Conservation (phyloP, 2,329 filamentous ascomycete genomes). For the Pseudocercospora pini-densiflorae region DNA sequence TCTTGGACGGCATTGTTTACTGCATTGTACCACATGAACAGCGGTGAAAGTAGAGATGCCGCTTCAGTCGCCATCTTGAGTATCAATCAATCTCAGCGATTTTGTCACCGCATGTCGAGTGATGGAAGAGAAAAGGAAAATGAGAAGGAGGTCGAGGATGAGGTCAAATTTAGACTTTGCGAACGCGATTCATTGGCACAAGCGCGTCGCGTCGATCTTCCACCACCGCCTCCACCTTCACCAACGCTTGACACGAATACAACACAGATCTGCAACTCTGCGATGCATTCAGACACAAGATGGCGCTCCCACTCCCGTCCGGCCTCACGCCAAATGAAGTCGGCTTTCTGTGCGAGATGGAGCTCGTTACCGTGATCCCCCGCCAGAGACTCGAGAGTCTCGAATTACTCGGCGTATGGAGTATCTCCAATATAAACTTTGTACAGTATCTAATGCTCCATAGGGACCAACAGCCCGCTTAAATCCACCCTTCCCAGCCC, state of each 20-base stretch:
- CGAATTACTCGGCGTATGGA: conserved; percentile 73
- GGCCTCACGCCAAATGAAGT: conserved; percentile 85
- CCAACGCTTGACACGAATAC: neutral
- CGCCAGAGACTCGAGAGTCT: conserved; percentile 88
- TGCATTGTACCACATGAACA: conserved; percentile 36
- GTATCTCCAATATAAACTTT: neutral
- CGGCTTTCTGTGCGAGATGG: conserved; percentile 96
- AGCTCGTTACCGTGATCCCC: conserved; percentile 89
- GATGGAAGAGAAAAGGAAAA: neutral
- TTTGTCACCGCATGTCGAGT: neutral
- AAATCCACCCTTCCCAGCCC: conserved; percentile 77
- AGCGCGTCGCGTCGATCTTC: neutral
- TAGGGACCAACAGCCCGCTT: conserved; percentile 80
- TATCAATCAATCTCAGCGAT: neutral
- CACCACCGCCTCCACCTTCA: neutral
- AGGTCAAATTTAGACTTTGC: neutral
- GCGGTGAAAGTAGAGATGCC: conserved; percentile 28
- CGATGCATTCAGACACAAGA: conserved; percentile 37
- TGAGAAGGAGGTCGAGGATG: conserved; percentile 1
- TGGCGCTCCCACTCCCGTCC: conserved; percentile 66
- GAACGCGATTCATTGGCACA: conserved; percentile 1
- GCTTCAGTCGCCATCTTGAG: conserved; percentile 29
- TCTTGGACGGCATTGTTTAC: conserved; percentile 58
- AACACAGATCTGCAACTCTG: neutral
- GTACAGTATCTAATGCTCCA: neutral